Evolutionary conservation across 2,329 filamentous ascomycete genomes (phyloP), one percentile per base, ranked within the genome.

Genomic region (Colletotrichum simmondsii): DNA sequence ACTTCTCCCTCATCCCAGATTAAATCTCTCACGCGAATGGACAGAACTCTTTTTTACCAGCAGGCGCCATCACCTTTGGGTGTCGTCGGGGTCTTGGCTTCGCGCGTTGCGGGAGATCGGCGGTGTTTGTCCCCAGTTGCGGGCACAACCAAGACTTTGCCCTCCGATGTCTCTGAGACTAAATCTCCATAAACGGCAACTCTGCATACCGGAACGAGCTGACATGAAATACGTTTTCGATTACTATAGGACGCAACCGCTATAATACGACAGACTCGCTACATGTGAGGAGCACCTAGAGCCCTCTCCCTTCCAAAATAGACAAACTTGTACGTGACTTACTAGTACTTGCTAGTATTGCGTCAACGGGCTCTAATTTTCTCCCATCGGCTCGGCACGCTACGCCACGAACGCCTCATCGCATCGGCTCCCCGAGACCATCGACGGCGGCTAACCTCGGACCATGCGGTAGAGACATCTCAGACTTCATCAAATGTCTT

Each of bases 361-460:
- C 26, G 35, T 65, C 64, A 71, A 71, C 69, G 61, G 56, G 46
- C 12, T 26, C 35, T 53, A 57, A 46, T 30, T 3, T 26, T 71
- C 12, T 22, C 26, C 54, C 54, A 19, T 60, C 66, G 49, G 67
- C 49, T 65, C 60, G 66, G 60, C 60, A 61, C 66, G 56, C 57
- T 46, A 58, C 37, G 54, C 60, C 56, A 65, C 14, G 24, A 1
- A 35, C 56, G 54, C 46, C 6, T 32, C 24, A n/a, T 2, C 16
- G 22, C 11, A 26, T 8, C 30, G 7, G 28, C 28, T 24, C 12
- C 54, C 32, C 49, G 24, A 35, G 11, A 24, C 16, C 49, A 11
- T 46, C 14, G 12, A 71, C 26, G 24, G 16, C 10, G 24, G 16
- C 6, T 28, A 26, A 37, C 24, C 26, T 54, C 32, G 26, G 24